Conservation (phyloP, 2,329 filamentous ascomycete genomes). For the Celoporthe dispersa region DNA sequence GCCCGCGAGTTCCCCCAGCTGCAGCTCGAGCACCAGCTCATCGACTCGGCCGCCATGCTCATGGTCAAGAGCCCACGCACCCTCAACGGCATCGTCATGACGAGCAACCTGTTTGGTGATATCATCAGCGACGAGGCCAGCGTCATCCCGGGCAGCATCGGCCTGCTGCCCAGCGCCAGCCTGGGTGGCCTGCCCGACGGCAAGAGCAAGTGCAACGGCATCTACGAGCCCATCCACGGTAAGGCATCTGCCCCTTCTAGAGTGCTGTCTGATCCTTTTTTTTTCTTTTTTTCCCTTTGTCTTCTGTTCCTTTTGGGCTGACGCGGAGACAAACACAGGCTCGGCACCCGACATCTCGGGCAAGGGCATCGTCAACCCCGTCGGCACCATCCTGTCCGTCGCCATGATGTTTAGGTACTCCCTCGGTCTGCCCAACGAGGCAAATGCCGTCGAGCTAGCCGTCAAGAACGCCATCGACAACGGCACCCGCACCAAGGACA, state of each 20-base stretch:
- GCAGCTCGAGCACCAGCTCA: conserved; percentile 84
- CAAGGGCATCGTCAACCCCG: conserved; percentile 87
- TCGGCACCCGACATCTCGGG: conserved; percentile 94
- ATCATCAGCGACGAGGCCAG: conserved; percentile 96
- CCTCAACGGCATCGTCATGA: conserved; percentile 89
- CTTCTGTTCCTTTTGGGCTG: background rate
- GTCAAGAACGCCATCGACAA: conserved; percentile 80
- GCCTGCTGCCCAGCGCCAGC: conserved; percentile 85
- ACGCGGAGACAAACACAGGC: conserved; percentile 51
- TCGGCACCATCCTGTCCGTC: conserved; percentile 88
- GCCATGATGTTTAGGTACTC: conserved; percentile 98
- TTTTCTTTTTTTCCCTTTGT: background rate
- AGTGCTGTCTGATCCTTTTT: background rate
- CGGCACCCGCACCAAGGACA: conserved; percentile 80
- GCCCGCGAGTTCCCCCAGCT: conserved; percentile 86
- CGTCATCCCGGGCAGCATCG: conserved; percentile 89
- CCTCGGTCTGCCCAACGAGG: conserved; percentile 76
- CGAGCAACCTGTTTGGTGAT: conserved; percentile 93
- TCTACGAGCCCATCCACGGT: conserved; percentile 98
- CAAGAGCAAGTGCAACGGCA: conserved; percentile 84
- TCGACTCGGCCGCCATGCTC: conserved; percentile 96
- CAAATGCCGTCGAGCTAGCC: conserved; percentile 78
- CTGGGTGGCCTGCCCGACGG: conserved; percentile 86
- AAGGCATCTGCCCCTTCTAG: conserved; percentile 35
- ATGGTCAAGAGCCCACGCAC: conserved; percentile 92